phyloP scores from a whole-genome alignment of 1,284 basidiomycete species.

The Irpex lacteus region DNA sequence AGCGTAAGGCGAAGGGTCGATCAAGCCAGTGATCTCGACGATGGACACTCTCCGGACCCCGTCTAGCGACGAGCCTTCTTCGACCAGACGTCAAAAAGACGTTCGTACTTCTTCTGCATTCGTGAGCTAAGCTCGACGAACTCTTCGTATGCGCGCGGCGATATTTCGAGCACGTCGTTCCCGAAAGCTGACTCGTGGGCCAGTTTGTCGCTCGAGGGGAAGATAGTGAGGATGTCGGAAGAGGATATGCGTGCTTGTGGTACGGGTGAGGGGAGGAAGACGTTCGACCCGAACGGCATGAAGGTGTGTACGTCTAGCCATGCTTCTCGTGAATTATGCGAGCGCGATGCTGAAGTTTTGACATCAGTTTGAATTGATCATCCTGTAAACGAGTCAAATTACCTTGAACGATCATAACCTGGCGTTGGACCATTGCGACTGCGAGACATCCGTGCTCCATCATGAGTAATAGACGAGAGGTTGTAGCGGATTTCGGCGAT shows the following conservation, averaged over 20 bases:
- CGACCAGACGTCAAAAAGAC: constrained; percentile 31
- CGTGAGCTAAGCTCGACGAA: constrained; percentile 49
- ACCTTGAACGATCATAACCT: constrained; percentile 68
- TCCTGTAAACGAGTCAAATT: constrained; percentile 7
- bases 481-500: neutral
- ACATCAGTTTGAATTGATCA: neutral
- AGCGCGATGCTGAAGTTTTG: constrained; percentile 43
- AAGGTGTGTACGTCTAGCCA: constrained; percentile 64
- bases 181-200: constrained; percentile 33
- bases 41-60: neutral
- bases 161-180: constrained; percentile 59
- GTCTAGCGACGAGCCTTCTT: neutral
- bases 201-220: constrained; percentile 41
- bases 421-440: constrained; percentile 61
- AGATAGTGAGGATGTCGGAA: constrained; percentile 53
- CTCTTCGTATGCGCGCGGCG: constrained; percentile 50
- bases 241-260: constrained; percentile 58
- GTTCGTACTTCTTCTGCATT: constrained; percentile 49
- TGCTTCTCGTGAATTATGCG: constrained; percentile 48
- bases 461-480: constrained; percentile 22
- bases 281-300: constrained; percentile 54
- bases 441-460: constrained; percentile 59
- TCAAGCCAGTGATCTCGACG: neutral
- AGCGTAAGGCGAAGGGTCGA: neutral
- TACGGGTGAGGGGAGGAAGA: constrained; percentile 55